Conservation (phyloP, 176 grass and related monocot genomes). For the Rhynchospora tenuis region DNA sequence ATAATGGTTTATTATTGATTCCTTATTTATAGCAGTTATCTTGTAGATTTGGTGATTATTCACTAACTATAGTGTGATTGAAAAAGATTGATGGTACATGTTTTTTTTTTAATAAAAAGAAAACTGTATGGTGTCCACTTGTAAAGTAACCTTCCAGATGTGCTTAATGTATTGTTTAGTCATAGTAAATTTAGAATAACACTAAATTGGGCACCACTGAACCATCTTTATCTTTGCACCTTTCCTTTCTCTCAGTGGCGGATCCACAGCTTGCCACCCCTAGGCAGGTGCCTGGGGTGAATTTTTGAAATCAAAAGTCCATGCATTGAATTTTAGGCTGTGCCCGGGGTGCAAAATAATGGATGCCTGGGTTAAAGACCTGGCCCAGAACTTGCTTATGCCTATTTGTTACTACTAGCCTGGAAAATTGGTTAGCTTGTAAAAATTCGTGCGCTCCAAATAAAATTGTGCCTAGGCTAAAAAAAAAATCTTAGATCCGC, state of each 20-base stretch:
- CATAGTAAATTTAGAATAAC: neutral
- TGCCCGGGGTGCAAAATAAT: no score
- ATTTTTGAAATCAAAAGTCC: no score
- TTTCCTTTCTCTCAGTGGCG: neutral
- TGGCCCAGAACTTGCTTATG: no score
- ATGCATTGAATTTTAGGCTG: no score
- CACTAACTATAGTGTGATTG: neutral
- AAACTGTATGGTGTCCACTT: neutral
- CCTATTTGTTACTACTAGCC: no score
- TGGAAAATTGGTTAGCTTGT: no score
- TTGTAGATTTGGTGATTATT: neutral
- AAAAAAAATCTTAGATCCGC: no score
- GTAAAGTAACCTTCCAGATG: neutral
- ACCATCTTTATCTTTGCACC: neutral
- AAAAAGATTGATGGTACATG: neutral
- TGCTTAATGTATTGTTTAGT: neutral
- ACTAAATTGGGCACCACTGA: neutral
- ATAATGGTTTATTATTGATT: neutral
- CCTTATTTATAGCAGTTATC: slow-evolving; percentile 7
- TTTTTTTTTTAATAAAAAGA: neutral
- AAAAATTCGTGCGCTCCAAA: no score
- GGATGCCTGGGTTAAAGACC: no score
- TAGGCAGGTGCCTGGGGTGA: no score
- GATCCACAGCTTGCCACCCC: no score
- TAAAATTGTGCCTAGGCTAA: no score